Evolutionary conservation across 2,329 filamentous ascomycete species (phyloP).

Genomic region (Coniella vitis): DNA sequence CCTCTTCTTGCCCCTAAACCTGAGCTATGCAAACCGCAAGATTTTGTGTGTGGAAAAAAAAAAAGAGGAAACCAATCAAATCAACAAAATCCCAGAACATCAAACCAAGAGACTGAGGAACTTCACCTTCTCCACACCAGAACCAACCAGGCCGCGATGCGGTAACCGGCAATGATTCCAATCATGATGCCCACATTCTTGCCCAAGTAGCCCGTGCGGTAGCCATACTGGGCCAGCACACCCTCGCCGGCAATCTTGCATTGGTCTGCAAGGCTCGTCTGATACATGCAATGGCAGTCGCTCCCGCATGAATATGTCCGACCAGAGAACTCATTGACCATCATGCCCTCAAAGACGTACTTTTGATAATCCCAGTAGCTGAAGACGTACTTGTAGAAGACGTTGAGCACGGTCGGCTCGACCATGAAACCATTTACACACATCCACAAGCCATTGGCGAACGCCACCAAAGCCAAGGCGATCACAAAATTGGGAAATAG

Average conservation of each 20-base stretch:
- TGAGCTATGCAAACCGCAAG: too few species aligned
- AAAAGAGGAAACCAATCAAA: too few species aligned
- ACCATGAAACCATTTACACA: constrained; percentile 78
- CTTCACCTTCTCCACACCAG: constrained; percentile 33
- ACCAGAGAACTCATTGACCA: constrained; percentile 75
- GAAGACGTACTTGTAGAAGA: constrained; percentile 81
- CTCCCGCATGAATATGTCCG: constrained; percentile 55
- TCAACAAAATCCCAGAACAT: neutral
- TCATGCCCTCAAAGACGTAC: constrained; percentile 88
- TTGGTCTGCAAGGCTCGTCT: constrained; percentile 51
- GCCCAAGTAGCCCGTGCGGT: constrained; percentile 54
- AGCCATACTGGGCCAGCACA: constrained; percentile 65
- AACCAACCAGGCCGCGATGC: constrained; percentile 60
- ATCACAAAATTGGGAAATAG: constrained; percentile 76
- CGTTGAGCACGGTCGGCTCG: constrained; percentile 62
- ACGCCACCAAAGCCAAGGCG: constrained; percentile 70
- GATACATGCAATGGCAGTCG: constrained; percentile 64
- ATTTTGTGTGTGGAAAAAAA: neutral
- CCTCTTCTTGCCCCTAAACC: too few species aligned
- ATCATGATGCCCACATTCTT: constrained; percentile 73
- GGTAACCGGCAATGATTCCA: constrained; percentile 67
- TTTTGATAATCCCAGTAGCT: constrained; percentile 84
- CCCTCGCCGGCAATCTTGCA: constrained; percentile 66
- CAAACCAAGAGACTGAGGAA: neutral
- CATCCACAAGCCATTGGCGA: constrained; percentile 89